Evolutionary conservation across 306 rosid genomes (phyloP).

Genomic region (Corylus avellana): DNA sequence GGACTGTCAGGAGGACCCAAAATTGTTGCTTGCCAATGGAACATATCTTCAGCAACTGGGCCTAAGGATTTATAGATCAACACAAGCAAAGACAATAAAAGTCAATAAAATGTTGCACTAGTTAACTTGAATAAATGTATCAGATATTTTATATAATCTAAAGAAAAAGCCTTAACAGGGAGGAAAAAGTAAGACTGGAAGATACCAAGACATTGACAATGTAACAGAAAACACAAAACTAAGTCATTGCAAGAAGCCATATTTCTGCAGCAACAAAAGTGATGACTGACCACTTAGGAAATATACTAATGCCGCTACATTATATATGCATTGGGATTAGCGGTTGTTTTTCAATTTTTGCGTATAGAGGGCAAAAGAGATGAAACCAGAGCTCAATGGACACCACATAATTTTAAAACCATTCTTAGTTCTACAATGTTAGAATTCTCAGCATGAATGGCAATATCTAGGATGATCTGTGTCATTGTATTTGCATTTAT

Average conservation of each 20-base stretch:
- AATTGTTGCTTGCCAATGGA: slow-evolving; percentile 68
- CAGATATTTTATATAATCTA: not conserved
- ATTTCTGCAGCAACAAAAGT: not conserved
- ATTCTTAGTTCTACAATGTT: not conserved
- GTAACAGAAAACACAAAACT: not conserved
- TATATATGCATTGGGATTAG: not conserved
- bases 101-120: slow-evolving; percentile 3
- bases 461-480: not conserved
- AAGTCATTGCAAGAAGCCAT: not conserved
- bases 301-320: too few species aligned
- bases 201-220: not conserved
- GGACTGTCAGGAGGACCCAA: slow-evolving; percentile 85
- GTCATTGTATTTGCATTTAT: not conserved
- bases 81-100: slow-evolving; percentile 21
- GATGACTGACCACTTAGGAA: too few species aligned
- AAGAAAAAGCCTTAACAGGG: not conserved
- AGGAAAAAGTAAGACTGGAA: slow-evolving; percentile 7
- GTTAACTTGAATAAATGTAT: not conserved
- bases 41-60: slow-evolving; percentile 71
- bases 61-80: slow-evolving; percentile 36
- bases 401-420: not conserved
- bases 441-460: not conserved
- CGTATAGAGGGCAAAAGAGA: not conserved
- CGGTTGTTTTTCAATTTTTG: not conserved
- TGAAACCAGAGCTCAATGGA: not conserved